These are phyloP conservation scores for Senna tora DNA, from an alignment of 306 rosid genomes.

Conservation along the genomic window DNA sequence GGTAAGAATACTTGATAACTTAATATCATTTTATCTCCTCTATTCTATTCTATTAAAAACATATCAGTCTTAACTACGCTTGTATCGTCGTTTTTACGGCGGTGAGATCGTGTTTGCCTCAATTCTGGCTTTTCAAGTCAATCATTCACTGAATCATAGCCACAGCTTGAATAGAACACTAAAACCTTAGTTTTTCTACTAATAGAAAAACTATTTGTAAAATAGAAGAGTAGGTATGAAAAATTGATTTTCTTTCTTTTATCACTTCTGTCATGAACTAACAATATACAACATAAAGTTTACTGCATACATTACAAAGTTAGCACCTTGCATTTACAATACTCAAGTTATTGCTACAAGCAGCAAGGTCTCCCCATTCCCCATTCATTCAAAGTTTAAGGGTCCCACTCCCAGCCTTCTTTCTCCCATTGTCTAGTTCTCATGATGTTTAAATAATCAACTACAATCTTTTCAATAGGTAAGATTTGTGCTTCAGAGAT, in stretches of 20 bases:
- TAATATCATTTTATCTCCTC: too few species aligned
- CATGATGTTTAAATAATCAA: conserved; percentile 40
- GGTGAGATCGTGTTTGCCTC: too few species aligned
- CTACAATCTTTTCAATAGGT: conserved; percentile 27
- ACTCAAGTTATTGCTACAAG: conserved; percentile 51
- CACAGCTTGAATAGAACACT: too few species aligned
- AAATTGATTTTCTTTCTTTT: conserved; percentile 7
- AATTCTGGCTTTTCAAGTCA: neutral
- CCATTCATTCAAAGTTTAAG: conserved; percentile 22
- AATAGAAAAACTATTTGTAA: conserved; percentile 6
- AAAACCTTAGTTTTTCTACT: conserved; percentile 20
- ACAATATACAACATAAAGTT: conserved; percentile 44
- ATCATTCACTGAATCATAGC: neutral
- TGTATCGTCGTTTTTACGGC: too few species aligned
- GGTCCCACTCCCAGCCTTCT: conserved; percentile 34
- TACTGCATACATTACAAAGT: conserved; percentile 34
- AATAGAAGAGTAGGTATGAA: conserved; percentile 14
- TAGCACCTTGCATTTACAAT: conserved; percentile 47
- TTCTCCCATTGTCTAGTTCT: conserved; percentile 32
- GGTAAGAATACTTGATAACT: too few species aligned
- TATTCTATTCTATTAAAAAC: too few species aligned
- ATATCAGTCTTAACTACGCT: too few species aligned
- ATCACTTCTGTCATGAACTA: conserved; percentile 39
- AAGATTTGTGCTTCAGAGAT: conserved; percentile 36
- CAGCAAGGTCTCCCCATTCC: conserved; percentile 39